A percentile compares a stretch with the other conserved stretches of the same genome.
Conservation (phyloP, 768 basidiomycete species). For the Lactarius psammicola region DNA sequence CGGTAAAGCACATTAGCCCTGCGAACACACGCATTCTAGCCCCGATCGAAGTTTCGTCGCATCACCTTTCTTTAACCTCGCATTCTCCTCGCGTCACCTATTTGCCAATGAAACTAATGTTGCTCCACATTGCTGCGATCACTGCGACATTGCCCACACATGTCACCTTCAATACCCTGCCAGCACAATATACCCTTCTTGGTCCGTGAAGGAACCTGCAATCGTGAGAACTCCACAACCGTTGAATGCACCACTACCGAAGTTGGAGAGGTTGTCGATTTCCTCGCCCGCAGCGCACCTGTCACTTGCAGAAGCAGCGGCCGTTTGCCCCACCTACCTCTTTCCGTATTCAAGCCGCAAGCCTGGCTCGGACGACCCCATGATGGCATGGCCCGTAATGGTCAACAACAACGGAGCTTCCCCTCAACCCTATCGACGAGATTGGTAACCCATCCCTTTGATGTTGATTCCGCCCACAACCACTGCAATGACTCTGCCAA, state of each 20-base stretch:
- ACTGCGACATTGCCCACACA: neutral
- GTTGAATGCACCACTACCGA: neutral
- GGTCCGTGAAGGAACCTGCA: neutral
- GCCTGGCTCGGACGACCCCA: too few relatives aligned
- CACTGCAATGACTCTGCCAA: neutral
- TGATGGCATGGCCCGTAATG: neutral
- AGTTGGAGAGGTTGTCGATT: neutral
- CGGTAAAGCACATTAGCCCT: neutral
- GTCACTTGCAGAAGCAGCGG: neutral
- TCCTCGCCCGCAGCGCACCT: neutral
- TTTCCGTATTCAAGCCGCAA: neutral
- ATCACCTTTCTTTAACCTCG: conserved; percentile 11
- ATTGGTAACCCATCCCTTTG: neutral
- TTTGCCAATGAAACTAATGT: neutral
- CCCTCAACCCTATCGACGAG: neutral
- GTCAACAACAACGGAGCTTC: neutral
- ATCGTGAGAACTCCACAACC: neutral
- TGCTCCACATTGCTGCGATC: neutral
- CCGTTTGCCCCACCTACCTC: neutral
- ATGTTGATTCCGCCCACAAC: neutral
- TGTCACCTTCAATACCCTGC: neutral
- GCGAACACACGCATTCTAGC: neutral
- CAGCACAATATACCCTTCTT: neutral
- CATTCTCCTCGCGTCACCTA: conserved; percentile 13
- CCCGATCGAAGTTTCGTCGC: conserved; percentile 8